Conservation (phyloP, 169 alveolate species). For the Theileria equi region DNA sequence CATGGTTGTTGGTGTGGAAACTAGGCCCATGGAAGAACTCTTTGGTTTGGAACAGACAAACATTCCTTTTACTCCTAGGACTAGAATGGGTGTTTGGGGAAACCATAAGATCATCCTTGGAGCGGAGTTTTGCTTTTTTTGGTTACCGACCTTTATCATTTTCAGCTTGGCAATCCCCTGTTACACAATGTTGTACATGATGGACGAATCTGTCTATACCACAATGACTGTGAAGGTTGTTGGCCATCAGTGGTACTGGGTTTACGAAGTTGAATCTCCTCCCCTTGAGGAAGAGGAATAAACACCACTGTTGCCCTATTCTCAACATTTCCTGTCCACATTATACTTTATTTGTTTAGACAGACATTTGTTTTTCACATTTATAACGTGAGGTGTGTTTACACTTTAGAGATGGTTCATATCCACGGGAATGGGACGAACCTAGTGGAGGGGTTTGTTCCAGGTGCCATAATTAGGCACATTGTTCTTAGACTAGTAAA, state of each 20-base stretch:
- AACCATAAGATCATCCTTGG: slow-evolving; percentile 73
- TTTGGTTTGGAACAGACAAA: slow-evolving; percentile 72
- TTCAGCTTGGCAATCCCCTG: slow-evolving; percentile 82
- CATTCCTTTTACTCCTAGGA: slow-evolving; percentile 72
- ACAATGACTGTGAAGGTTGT: slow-evolving; percentile 86
- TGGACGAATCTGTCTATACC: slow-evolving; percentile 82
- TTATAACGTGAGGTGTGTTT: too few relatives aligned
- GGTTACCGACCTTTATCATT: slow-evolving; percentile 84
- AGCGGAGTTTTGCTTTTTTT: slow-evolving; percentile 84
- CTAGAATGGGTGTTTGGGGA: slow-evolving; percentile 74
- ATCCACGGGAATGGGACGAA: too few relatives aligned
- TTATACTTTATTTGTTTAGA: too few relatives aligned
- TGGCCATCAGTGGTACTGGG: slow-evolving; percentile 89
- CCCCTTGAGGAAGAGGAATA: slow-evolving; percentile 74
- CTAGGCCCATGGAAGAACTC: slow-evolving; percentile 80
- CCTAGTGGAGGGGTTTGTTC: too few relatives aligned
- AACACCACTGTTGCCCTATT: too few relatives aligned
- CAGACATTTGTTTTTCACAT: too few relatives aligned
- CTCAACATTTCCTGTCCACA: too few relatives aligned
- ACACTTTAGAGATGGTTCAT: too few relatives aligned
- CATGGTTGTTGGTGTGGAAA: slow-evolving; percentile 81
- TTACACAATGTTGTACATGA: slow-evolving; percentile 81
- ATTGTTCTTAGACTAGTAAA: too few relatives aligned
- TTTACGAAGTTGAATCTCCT: slow-evolving; percentile 87
- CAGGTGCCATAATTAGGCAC: too few relatives aligned